These are phyloP conservation scores for Cryphonectria japonica DNA, from an alignment of 2,329 filamentous ascomycete genomes.

Conservation along the genomic window DNA sequence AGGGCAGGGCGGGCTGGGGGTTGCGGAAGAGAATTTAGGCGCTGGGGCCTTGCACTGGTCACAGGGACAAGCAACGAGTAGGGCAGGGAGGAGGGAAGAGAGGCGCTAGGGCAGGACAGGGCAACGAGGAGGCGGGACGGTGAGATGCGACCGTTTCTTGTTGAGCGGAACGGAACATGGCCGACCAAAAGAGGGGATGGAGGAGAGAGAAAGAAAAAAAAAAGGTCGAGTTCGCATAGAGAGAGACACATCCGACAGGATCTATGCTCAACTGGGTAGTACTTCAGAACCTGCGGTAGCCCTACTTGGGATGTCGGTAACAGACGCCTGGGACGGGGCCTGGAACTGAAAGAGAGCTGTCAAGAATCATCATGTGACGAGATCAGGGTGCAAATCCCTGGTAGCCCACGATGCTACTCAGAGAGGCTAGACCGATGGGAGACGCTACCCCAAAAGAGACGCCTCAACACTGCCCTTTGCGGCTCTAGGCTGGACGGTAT, in stretches of 20 bases:
- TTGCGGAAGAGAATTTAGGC: constrained; percentile 18
- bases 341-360: constrained; percentile 11
- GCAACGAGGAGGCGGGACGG: constrained; percentile 8
- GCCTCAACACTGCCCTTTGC: constrained; percentile 5
- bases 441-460: constrained; percentile 11
- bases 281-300: constrained; percentile 11
- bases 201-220: not conserved
- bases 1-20: not conserved
- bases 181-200: constrained; percentile 13
- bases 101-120: not conserved
- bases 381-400: constrained; percentile 17
- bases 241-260: not conserved
- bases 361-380: constrained; percentile 29
- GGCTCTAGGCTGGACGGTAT: not conserved
- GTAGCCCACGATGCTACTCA: constrained; percentile 18
- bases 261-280: constrained; percentile 14
- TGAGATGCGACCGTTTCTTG: not conserved
- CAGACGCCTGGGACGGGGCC: constrained; percentile 16
- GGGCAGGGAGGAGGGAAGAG: not conserved
- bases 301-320: constrained; percentile 17
- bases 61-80: constrained; percentile 4
- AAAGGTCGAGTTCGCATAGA: not conserved
- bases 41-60: constrained; percentile 2
- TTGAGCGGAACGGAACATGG: constrained; percentile 23
- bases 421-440: not conserved